Evolutionary conservation across 345 rosid genomes (phyloP).

Genomic region (Hibiscus syriacus): DNA sequence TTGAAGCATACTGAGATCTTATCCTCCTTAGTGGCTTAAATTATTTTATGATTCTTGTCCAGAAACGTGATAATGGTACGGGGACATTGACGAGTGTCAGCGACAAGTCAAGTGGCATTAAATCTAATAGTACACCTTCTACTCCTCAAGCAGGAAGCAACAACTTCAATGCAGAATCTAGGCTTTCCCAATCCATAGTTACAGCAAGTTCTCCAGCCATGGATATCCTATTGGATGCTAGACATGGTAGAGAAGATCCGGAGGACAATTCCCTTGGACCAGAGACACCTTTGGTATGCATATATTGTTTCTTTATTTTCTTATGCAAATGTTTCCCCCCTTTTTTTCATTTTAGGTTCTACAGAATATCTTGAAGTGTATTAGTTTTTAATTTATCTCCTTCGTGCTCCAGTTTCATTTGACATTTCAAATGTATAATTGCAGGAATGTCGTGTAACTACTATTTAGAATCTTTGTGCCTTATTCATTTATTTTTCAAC

Average conservation of each 20-base stretch:
- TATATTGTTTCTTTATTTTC: constrained; percentile 6
- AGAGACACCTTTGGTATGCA: constrained; percentile 70
- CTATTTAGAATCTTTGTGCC: not conserved
- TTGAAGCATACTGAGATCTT: not conserved
- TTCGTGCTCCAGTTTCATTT: too few relatives aligned
- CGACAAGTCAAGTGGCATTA: constrained; percentile 86
- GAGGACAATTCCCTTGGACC: constrained; percentile 65
- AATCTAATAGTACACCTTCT: constrained; percentile 85
- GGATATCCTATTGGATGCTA: constrained; percentile 55
- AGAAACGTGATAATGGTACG: constrained; percentile 77
- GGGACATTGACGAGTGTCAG: constrained; percentile 55
- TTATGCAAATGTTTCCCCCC: too few relatives aligned
- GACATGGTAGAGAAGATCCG: constrained; percentile 54
- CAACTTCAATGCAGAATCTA: constrained; percentile 62
- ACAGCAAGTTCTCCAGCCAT: constrained; percentile 69
- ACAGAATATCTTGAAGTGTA: too few relatives aligned
- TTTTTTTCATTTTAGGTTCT: too few relatives aligned
- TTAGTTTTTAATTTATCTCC: too few relatives aligned
- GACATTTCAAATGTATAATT: not conserved
- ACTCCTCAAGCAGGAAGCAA: constrained; percentile 82
- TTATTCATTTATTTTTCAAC: not conserved
- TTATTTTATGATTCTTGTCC: constrained; percentile 16
- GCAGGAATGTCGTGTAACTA: not conserved
- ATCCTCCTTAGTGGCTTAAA: constrained; percentile 14
- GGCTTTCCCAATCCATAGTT: constrained; percentile 54